Evolutionary conservation across 1,284 basidiomycete species (phyloP).

Genomic region (Boletus holoroseus): DNA sequence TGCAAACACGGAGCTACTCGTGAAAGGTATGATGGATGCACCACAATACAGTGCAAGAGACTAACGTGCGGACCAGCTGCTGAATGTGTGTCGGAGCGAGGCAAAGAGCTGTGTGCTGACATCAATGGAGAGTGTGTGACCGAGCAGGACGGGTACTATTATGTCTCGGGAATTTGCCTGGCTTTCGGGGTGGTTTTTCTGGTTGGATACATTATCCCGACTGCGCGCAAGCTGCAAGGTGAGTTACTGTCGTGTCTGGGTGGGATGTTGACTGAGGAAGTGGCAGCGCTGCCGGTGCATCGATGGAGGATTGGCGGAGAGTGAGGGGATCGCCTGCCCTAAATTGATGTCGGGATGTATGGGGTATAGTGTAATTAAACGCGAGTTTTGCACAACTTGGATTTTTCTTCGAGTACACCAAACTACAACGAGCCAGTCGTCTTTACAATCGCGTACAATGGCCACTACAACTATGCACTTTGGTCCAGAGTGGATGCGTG

Average conservation of each 20-base stretch:
- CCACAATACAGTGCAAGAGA: neutral
- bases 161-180: constrained; percentile 78
- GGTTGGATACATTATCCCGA: constrained; percentile 77
- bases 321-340: constrained; percentile 30
- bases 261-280: constrained; percentile 4
- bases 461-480: constrained; percentile 74
- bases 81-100: constrained; percentile 88
- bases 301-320: constrained; percentile 29
- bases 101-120: constrained; percentile 73
- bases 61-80: constrained; percentile 42
- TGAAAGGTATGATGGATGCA: constrained; percentile 49
- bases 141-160: constrained; percentile 90
- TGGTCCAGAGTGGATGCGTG: constrained; percentile 86
- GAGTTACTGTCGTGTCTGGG: constrained; percentile 29
- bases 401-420: constrained; percentile 20
- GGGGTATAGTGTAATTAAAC: constrained; percentile 15
- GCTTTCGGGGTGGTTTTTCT: constrained; percentile 69
- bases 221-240: constrained; percentile 83
- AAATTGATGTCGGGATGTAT: constrained; percentile 21
- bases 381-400: constrained; percentile 25
- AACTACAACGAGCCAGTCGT: neutral
- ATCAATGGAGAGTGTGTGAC: constrained; percentile 79
- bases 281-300: constrained; percentile 37
- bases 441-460: constrained; percentile 44
- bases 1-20: constrained; percentile 44